Conservation (phyloP, 805 yeast species). For the Maudiozyma bulderi region DNA sequence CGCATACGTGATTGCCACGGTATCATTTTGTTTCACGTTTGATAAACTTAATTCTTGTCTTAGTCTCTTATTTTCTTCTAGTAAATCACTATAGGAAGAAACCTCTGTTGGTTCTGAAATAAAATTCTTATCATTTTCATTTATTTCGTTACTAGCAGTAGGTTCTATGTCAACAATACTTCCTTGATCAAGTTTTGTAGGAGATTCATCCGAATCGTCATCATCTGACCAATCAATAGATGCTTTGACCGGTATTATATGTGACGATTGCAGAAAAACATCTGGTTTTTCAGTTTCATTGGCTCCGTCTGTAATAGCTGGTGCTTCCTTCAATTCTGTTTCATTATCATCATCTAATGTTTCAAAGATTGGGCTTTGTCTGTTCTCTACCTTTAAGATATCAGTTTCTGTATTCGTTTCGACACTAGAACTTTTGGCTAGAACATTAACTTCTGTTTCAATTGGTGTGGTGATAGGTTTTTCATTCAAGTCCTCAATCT, state of each 20-base stretch:
- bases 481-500: not conserved
- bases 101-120: not conserved
- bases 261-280: constrained; percentile 40
- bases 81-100: not conserved
- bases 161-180: not conserved
- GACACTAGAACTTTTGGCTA: too few species aligned
- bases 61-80: constrained; percentile 10
- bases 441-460: too few species aligned
- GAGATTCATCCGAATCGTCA: constrained; percentile 39
- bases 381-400: too few species aligned
- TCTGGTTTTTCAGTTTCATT: not conserved
- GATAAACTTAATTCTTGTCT: constrained; percentile 13
- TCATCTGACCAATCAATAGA: constrained; percentile 83
- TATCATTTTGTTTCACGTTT: constrained; percentile 18
- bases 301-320: not conserved
- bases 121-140: not conserved
- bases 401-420: too few species aligned
- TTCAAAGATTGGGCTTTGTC: too few species aligned
- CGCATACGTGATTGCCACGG: not conserved
- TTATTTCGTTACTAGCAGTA: too few species aligned
- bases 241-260: constrained; percentile 78
- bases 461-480: too few species aligned
- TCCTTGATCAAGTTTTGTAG: not conserved
- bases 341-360: not conserved
- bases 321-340: not conserved